These are phyloP conservation scores for Didymella exigua DNA, from an alignment of 2,329 filamentous ascomycete genomes.

Conservation along the genomic window DNA sequence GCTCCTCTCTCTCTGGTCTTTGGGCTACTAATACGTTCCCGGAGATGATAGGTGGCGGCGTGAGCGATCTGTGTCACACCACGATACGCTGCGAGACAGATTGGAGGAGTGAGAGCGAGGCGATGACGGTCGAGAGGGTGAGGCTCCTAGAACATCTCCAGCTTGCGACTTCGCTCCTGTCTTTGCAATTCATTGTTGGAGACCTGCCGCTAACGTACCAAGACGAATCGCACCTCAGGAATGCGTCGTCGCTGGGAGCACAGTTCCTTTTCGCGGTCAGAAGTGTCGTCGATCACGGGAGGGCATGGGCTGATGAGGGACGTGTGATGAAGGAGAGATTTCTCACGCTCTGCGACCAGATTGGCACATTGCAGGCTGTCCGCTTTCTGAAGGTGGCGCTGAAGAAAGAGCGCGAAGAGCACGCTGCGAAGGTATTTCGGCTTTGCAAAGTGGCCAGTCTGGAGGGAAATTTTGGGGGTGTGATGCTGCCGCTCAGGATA, in stretches of 20 bases:
- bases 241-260: not conserved
- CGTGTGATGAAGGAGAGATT: not conserved
- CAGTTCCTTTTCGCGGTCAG: not conserved
- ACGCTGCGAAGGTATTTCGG: not conserved
- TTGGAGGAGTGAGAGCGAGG: not conserved
- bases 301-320: not conserved
- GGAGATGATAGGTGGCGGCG: not conserved
- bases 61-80: not conserved
- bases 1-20: not conserved
- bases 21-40: slow-evolving; percentile 3
- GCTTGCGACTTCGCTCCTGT: not conserved
- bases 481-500: not conserved
- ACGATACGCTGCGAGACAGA: not conserved
- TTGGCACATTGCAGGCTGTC: not conserved
- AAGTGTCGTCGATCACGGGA: not conserved
- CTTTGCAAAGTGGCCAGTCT: not conserved
- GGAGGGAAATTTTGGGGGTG: not conserved
- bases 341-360: not conserved
- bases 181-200: not conserved
- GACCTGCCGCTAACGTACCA: not conserved
- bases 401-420: not conserved
- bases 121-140: not conserved
- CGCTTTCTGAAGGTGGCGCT: not conserved
- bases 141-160: not conserved
- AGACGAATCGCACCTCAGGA: not conserved